phyloP scores from a whole-genome alignment of 305 asterid genomes.

The Solanum hybrid region DNA sequence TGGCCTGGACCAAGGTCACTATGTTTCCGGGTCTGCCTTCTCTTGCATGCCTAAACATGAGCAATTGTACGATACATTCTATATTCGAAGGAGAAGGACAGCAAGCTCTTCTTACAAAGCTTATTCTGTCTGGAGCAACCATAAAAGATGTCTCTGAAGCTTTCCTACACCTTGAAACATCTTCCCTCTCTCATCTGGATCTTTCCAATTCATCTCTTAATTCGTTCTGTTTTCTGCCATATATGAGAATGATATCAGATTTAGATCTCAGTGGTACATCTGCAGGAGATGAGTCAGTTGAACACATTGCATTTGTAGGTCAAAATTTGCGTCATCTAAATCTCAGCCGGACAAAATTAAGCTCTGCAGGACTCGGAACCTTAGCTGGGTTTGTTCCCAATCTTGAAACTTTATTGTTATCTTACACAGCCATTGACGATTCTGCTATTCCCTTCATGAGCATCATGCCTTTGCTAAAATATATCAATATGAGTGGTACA shows the following conservation, averaged over 20 bases:
- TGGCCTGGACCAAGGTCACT: conserved; percentile 84
- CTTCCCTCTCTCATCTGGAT: conserved; percentile 48
- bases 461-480: conserved; percentile 63
- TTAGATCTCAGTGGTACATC: conserved; percentile 59
- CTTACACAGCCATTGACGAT: conserved; percentile 56
- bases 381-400: conserved; percentile 68
- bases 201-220: conserved; percentile 46
- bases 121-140: conserved; percentile 54
- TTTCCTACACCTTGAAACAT: conserved; percentile 41
- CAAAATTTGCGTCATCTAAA: conserved; percentile 48
- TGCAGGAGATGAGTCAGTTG: conserved; percentile 41
- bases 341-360: conserved; percentile 62
- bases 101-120: conserved; percentile 40
- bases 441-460: conserved; percentile 49
- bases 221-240: conserved; percentile 44
- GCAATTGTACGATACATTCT: conserved; percentile 68
- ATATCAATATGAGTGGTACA: conserved; percentile 50
- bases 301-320: conserved; percentile 45
- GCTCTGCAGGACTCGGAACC: conserved; percentile 51
- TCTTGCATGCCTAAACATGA: conserved; percentile 65
- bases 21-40: conserved; percentile 50
- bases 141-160: conserved; percentile 34
- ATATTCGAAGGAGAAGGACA: conserved; percentile 41
- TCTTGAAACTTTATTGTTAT: conserved; percentile 64
- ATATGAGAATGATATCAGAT: conserved; percentile 44